Evolutionary conservation across 805 yeast species (phyloP), one percentile per base, ranked within the genome.

Genomic region (Lipomyces spencermartinsiae): DNA sequence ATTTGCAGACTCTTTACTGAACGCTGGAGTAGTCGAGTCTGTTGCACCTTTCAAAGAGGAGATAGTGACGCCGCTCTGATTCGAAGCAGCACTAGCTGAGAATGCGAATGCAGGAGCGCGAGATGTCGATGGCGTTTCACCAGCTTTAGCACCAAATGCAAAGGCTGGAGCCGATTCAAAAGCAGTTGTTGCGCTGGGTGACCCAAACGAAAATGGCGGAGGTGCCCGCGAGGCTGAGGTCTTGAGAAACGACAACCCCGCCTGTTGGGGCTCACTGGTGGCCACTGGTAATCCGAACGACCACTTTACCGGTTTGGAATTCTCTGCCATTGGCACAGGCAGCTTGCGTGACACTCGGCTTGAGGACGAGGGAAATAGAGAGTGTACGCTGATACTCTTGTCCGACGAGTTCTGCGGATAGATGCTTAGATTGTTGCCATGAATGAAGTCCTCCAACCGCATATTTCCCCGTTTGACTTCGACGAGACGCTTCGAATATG

Each of bases 401-500:
- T 59, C 64, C 10, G 43, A 31, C 55, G 62, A 22, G 34, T 61
- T 56, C 43, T 66, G 67, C 4, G 67, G 67, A 39, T 64, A 69
- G 10, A 63, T 29, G 1, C 33, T 46, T 22, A 51, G 12, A 59
- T 67, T 63, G 34, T 85, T 85, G 4, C 79, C 72, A 67, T 84
- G 79, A 4, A 87, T 78, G 2, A 86, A 73, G 9, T 75, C 73
- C n/a, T 78, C 71, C 61, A 76, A 78, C 1, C 76, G 62, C 29
- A 63, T 22, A 64, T 64, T 8, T n/a, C 63, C 66, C 9, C 83
- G 73, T 71, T 81, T 84, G 1, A 71, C 63, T 57, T 87, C 84
- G 2, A 87, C 79, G 31, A 78, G 76, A 8, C 59, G 37, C 10
- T 64, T 60, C 1, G 87, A 80, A 71, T 79, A 85, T 0, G 85